A percentile compares a stretch with the other conserved stretches of the same genome.
Conservation (phyloP, 495 filamentous ascomycete species). For the Penicillium waksmanii region DNA sequence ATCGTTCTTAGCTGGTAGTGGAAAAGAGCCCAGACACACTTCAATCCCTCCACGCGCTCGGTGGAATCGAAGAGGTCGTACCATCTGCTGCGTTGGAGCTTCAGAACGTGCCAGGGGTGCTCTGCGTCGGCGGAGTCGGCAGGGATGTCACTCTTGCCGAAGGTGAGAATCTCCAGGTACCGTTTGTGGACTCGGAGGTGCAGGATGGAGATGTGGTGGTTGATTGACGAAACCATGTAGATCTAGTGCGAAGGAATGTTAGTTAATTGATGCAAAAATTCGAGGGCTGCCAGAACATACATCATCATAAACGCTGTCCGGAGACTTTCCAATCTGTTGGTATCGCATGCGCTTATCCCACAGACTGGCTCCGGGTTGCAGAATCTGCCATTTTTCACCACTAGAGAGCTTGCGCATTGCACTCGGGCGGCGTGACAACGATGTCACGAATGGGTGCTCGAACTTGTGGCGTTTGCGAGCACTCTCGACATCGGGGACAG, state of each 20-base stretch:
- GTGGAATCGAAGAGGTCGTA: slow-evolving; percentile 71
- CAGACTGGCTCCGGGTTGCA: slow-evolving; percentile 62
- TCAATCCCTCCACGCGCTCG: slow-evolving; percentile 71
- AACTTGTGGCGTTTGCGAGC: slow-evolving; percentile 48
- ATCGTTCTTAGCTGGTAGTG: slow-evolving; percentile 64
- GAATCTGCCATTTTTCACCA: slow-evolving; percentile 50
- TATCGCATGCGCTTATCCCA: slow-evolving; percentile 85
- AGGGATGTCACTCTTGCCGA: slow-evolving; percentile 33
- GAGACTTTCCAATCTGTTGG: slow-evolving; percentile 67
- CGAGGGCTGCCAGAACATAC: slow-evolving; percentile 40
- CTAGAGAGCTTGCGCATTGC: slow-evolving; percentile 40
- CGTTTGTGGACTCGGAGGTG: slow-evolving; percentile 70
- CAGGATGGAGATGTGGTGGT: slow-evolving; percentile 80
- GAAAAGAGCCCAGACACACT: slow-evolving; percentile 77
- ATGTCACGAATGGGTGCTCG: slow-evolving; percentile 41
- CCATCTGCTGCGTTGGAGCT: slow-evolving; percentile 74
- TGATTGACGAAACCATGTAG: slow-evolving; percentile 79
- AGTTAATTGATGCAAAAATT: not conserved
- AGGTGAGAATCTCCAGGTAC: slow-evolving; percentile 61
- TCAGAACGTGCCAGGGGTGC: slow-evolving; percentile 64
- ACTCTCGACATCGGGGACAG: slow-evolving; percentile 23
- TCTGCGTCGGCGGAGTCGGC: slow-evolving; percentile 50
- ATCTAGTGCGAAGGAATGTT: slow-evolving; percentile 49
- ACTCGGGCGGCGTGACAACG: slow-evolving; percentile 33
- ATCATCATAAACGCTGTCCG: slow-evolving; percentile 55